These are phyloP conservation scores for Lepidium didymum DNA, from an alignment of 345 rosid species.

Conservation along the genomic window DNA sequence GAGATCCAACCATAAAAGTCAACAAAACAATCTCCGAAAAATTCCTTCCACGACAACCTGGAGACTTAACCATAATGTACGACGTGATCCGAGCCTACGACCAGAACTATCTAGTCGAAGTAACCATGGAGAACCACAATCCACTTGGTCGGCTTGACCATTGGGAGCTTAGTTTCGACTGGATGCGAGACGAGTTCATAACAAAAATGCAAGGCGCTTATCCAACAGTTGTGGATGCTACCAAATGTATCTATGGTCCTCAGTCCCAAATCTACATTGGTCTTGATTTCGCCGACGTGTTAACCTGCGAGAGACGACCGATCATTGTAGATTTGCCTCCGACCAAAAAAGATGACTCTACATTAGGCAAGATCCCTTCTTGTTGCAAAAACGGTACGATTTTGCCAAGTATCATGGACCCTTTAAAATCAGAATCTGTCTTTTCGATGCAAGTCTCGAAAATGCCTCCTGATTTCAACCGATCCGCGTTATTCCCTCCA, in stretches of 20 bases:
- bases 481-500: slow-evolving; percentile 63
- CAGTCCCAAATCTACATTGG: slow-evolving; percentile 54
- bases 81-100: slow-evolving; percentile 81
- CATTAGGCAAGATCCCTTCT: slow-evolving; percentile 54
- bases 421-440: slow-evolving; percentile 71
- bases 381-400: slow-evolving; percentile 90
- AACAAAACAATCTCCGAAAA: slow-evolving; percentile 54
- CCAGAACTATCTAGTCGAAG: slow-evolving; percentile 70
- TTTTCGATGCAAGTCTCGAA: slow-evolving; percentile 81
- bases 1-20: slow-evolving; percentile 42
- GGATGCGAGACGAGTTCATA: slow-evolving; percentile 86
- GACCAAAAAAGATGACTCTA: slow-evolving; percentile 67
- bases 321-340: slow-evolving; percentile 85
- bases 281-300: slow-evolving; percentile 66
- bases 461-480: slow-evolving; percentile 84
- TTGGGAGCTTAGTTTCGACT: slow-evolving; percentile 94
- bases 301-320: slow-evolving; percentile 84
- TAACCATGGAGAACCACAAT: slow-evolving; percentile 75
- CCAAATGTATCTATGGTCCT: slow-evolving; percentile 68
- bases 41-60: slow-evolving; percentile 65
- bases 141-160: slow-evolving; percentile 91
- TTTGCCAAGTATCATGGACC: slow-evolving; percentile 79
- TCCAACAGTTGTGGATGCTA: slow-evolving; percentile 66
- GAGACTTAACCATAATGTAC: slow-evolving; percentile 91
- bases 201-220: slow-evolving; percentile 83